A percentile compares a stretch with the other conserved stretches of the same genome.
phyloP scores from a whole-genome alignment of 2,329 filamentous ascomycete species.

The Colletotrichum limetticola region DNA sequence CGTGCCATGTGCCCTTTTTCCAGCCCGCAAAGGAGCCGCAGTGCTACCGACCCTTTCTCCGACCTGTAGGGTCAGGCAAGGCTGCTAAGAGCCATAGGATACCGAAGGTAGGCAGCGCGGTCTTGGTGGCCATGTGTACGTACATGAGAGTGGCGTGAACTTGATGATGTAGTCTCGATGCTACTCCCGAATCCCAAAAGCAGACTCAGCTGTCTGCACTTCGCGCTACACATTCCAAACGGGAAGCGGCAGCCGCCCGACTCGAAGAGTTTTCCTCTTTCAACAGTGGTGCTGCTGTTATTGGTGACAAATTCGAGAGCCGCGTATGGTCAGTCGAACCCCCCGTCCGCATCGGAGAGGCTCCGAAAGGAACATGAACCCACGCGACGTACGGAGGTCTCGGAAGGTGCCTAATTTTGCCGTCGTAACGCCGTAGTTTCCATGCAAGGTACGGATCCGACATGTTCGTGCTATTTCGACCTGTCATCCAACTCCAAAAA shows the following conservation, averaged over 20 bases:
- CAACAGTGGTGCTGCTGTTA: too few species aligned
- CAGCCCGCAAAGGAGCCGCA: constrained; percentile 27
- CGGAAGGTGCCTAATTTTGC: constrained; percentile 23
- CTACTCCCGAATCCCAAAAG: neutral
- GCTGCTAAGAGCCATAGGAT: neutral
- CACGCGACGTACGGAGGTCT: neutral
- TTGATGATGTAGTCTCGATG: neutral
- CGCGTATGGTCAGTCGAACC: neutral
- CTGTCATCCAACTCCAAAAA: neutral
- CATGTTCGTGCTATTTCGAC: neutral
- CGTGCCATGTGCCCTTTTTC: neutral
- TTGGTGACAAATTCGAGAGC: neutral
- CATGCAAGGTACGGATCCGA: constrained; percentile 5
- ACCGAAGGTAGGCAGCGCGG: neutral
- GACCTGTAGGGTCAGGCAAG: neutral
- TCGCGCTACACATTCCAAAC: neutral
- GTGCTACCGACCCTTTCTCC: constrained; percentile 29
- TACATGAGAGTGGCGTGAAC: neutral
- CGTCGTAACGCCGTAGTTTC: constrained; percentile 12
- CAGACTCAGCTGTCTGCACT: neutral
- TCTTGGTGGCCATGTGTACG: neutral
- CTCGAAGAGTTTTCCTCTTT: neutral
- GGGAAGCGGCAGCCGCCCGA: neutral
- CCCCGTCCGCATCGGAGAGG: neutral
- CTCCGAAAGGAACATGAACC: neutral